Evolutionary conservation across 1,284 basidiomycete species (phyloP).

Genomic region (Ustanciosporium gigantosporum): DNA sequence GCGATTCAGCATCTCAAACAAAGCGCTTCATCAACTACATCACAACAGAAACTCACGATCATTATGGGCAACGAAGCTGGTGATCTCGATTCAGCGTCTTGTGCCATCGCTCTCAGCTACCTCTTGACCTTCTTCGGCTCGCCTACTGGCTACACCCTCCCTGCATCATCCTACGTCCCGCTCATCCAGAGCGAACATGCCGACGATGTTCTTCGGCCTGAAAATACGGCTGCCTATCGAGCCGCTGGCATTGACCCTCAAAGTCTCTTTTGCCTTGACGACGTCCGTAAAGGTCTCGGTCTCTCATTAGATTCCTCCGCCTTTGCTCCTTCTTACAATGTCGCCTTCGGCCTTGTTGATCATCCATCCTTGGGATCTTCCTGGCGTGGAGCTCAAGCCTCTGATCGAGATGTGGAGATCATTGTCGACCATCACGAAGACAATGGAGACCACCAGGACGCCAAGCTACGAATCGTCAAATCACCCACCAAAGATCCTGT

Average conservation of each 20-base stretch:
- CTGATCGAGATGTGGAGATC: slow-evolving; percentile 67
- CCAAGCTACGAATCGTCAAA: slow-evolving; percentile 43
- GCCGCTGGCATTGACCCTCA: slow-evolving; percentile 17
- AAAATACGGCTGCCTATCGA: slow-evolving; percentile 67
- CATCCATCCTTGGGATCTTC: slow-evolving; percentile 32
- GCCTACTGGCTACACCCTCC: slow-evolving; percentile 11
- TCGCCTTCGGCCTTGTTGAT: slow-evolving; percentile 44
- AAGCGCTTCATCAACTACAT: not conserved
- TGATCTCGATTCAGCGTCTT: slow-evolving; percentile 56
- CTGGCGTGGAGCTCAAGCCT: slow-evolving; percentile 30
- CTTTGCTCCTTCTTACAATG: slow-evolving; percentile 15
- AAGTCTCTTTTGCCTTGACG: slow-evolving; percentile 35
- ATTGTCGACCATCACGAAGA: slow-evolving; percentile 95
- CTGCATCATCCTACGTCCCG: slow-evolving; percentile 65
- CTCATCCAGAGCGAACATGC: slow-evolving; percentile 73
- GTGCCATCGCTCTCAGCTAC: slow-evolving; percentile 49
- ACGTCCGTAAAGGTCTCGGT: slow-evolving; percentile 21
- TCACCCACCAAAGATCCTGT: slow-evolving; percentile 43
- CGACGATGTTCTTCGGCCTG: slow-evolving; percentile 78
- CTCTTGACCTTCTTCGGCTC: slow-evolving; percentile 40
- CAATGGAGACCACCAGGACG: slow-evolving; percentile 70
- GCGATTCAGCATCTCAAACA: not conserved
- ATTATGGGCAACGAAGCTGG: slow-evolving; percentile 59
- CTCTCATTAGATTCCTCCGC: slow-evolving; percentile 17
- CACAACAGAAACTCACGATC: slow-evolving; percentile 23